These are phyloP conservation scores for Entonaema liquescens DNA, from an alignment of 495 filamentous ascomycete genomes.

Conservation along the genomic window DNA sequence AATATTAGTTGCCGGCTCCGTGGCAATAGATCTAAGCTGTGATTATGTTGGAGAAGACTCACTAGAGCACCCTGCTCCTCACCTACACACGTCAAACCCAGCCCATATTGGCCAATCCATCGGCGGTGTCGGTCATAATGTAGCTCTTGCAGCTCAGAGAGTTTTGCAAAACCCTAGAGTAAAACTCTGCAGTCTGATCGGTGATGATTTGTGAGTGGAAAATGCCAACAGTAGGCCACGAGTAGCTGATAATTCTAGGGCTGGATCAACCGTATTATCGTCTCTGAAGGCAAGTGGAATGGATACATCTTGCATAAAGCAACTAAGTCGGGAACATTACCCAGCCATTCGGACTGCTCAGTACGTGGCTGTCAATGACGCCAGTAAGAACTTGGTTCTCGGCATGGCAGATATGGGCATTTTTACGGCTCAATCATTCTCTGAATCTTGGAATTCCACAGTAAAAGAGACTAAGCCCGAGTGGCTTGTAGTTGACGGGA, in stretches of 20 bases:
- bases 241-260: conserved; percentile 44
- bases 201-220: conserved; percentile 68
- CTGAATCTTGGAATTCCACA: conserved; percentile 66
- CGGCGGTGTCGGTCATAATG: conserved; percentile 95
- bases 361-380: conserved; percentile 90
- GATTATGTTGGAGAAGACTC: conserved; percentile 66
- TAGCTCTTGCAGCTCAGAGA: conserved; percentile 78
- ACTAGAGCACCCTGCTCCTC: conserved; percentile 53
- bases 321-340: conserved; percentile 58
- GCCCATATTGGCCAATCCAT: conserved; percentile 79
- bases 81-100: conserved; percentile 85
- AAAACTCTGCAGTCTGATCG: conserved; percentile 78
- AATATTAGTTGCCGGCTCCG: conserved; percentile 86
- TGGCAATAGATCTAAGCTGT: conserved; percentile 89
- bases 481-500: conserved; percentile 83
- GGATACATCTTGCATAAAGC: conserved; percentile 67
- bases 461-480: conserved; percentile 65
- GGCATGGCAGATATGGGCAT: conserved; percentile 97
- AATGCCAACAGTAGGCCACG: not conserved
- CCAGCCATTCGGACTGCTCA: conserved; percentile 75
- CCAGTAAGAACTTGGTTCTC: conserved; percentile 77
- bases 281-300: conserved; percentile 69
- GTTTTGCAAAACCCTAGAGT: conserved; percentile 54
- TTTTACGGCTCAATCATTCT: conserved; percentile 64
- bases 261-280: conserved; percentile 73